These are phyloP conservation scores for Paramyrothecium sp. DNA, from an alignment of 2,329 filamentous ascomycete species.

Conservation along the genomic window DNA sequence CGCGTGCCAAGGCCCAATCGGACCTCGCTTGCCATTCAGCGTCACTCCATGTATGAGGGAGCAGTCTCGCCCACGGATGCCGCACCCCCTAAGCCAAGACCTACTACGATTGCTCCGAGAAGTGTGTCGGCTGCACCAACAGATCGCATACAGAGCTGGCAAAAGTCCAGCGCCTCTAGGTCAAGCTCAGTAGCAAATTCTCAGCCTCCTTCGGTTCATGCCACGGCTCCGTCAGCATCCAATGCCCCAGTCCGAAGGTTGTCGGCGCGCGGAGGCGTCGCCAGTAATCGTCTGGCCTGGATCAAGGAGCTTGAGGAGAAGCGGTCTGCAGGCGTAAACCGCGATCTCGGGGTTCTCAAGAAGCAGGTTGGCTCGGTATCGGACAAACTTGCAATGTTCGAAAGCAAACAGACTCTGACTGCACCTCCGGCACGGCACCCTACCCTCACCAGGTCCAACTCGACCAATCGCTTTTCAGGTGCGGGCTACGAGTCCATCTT, in stretches of 20 bases:
- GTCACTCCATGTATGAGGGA: conserved; percentile 1
- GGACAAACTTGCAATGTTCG: conserved; percentile 2
- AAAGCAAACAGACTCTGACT: not conserved
- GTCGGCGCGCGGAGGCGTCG: not conserved
- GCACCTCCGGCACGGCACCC: not conserved
- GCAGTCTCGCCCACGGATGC: not conserved
- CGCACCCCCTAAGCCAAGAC: not conserved
- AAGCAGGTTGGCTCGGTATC: not conserved
- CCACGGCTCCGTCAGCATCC: not conserved
- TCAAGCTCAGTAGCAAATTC: not conserved
- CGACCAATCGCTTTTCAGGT: not conserved
- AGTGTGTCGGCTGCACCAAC: not conserved
- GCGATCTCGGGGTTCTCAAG: not conserved
- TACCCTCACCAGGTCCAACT: not conserved
- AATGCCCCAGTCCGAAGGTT: not conserved
- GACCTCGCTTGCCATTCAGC: not conserved
- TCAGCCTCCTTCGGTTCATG: not conserved
- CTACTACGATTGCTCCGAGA: not conserved
- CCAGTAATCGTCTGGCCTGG: not conserved
- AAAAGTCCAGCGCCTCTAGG: not conserved
- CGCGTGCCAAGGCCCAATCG: not conserved
- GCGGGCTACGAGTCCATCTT: not conserved
- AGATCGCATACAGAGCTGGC: not conserved
- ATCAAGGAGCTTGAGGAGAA: conserved; percentile 3
- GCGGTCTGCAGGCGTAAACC: not conserved